phyloP scores from a whole-genome alignment of 169 alveolate species.

The Besnoitia besnoiti region DNA sequence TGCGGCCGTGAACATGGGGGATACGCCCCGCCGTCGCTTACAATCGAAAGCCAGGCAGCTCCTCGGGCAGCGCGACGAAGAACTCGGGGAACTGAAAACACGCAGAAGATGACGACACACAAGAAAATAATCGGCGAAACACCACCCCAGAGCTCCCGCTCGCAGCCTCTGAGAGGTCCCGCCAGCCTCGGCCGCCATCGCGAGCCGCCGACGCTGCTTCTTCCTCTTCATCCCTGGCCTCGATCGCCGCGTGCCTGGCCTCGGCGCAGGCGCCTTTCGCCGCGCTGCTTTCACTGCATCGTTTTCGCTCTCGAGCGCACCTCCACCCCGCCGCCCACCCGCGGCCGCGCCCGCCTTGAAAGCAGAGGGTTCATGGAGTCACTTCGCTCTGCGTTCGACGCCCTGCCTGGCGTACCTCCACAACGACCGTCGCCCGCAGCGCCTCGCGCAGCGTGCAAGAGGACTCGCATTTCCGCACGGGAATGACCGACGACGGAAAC shows the following conservation, averaged over 20 bases:
- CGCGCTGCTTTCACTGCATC: neutral
- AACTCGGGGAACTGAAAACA: slow-evolving; percentile 28
- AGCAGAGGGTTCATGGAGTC: too few species aligned
- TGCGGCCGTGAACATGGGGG: neutral
- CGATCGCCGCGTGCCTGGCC: too few species aligned
- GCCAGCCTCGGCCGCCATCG: too few species aligned
- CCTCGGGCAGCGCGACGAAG: slow-evolving; percentile 29
- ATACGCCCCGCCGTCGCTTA: neutral
- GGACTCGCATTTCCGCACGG: neutral
- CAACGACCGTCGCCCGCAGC: neutral
- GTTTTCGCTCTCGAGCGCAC: neutral
- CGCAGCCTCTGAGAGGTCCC: too few species aligned
- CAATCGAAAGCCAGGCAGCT: neutral
- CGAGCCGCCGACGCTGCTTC: too few species aligned
- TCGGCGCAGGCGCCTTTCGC: too few species aligned
- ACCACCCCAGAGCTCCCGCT: too few species aligned
- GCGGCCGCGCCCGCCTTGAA: too few species aligned
- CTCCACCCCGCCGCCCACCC: too few species aligned
- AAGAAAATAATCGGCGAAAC: too few species aligned
- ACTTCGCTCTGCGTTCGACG: too few species aligned
- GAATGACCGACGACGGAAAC: neutral
- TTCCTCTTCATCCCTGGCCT: too few species aligned
- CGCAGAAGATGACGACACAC: neutral
- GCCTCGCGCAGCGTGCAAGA: slow-evolving; percentile 13
- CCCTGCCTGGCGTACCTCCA: neutral